Evolutionary conservation across 306 rosid genomes (phyloP).

Genomic region (Ormosia emarginata): DNA sequence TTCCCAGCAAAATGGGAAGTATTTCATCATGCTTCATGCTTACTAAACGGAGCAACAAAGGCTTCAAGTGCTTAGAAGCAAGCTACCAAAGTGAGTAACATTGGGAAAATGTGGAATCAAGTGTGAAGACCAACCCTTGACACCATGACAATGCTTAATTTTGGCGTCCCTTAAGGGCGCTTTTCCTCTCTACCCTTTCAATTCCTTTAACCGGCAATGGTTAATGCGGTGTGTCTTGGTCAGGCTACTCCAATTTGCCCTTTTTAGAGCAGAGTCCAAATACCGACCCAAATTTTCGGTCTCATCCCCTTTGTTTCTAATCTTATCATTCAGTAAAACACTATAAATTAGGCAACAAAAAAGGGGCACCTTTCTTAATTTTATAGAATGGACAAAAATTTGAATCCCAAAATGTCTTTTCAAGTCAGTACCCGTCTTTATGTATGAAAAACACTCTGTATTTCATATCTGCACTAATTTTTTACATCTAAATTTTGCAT

Average conservation of each 20-base stretch:
- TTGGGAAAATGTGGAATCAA: neutral
- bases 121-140: conserved; percentile 7
- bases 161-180: neutral
- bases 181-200: neutral
- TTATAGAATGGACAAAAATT: neutral
- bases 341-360: neutral
- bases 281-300: conserved; percentile 4
- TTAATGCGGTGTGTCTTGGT: neutral
- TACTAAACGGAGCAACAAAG: neutral
- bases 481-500: too few relatives aligned
- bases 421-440: too few relatives aligned
- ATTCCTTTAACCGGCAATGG: neutral
- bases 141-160: neutral
- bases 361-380: neutral
- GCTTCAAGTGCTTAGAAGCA: conserved; percentile 14
- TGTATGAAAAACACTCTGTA: too few relatives aligned
- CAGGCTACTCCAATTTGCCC: neutral
- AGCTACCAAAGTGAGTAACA: neutral
- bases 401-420: too few relatives aligned
- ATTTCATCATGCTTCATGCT: conserved; percentile 3
- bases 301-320: neutral
- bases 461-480: too few relatives aligned
- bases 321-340: neutral
- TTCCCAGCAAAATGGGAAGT: conserved; percentile 24
- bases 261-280: neutral